Evolutionary conservation across 495 filamentous ascomycete genomes (phyloP).

Genomic region (Penicillium chermesinum): DNA sequence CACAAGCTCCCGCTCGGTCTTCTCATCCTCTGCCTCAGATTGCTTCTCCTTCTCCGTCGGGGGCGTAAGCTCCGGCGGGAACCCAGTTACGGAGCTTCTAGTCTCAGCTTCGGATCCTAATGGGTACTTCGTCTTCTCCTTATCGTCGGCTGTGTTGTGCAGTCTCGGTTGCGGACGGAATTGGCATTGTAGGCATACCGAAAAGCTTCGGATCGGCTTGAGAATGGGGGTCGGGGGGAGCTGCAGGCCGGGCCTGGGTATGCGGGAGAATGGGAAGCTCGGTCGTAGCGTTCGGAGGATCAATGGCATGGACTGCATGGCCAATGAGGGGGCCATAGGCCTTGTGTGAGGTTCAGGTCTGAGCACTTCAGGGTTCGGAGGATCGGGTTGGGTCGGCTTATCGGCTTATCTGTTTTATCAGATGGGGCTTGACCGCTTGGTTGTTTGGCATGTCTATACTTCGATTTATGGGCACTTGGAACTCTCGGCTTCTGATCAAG

Average conservation of each 20-base stretch:
- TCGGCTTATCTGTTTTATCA: constrained; percentile 20
- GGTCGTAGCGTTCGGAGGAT: constrained; percentile 34
- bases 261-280: constrained; percentile 22
- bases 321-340: constrained; percentile 23
- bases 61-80: constrained; percentile 15
- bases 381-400: constrained; percentile 8
- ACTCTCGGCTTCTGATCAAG: too few relatives aligned
- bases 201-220: constrained; percentile 28
- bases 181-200: constrained; percentile 37
- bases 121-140: constrained; percentile 11
- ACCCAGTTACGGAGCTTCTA: constrained; percentile 12
- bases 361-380: constrained; percentile 3
- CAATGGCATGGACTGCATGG: constrained; percentile 43
- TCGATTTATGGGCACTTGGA: too few relatives aligned
- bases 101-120: constrained; percentile 16
- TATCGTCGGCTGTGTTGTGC: constrained; percentile 22
- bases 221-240: constrained; percentile 21
- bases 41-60: constrained; percentile 11
- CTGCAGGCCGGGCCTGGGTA: constrained; percentile 11
- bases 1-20: constrained; percentile 4
- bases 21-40: background rate
- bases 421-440: constrained; percentile 1
- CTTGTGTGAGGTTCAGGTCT: constrained; percentile 12
- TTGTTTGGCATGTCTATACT: too few relatives aligned
- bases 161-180: constrained; percentile 25